Evolutionary conservation across 2,329 filamentous ascomycete species (phyloP), one percentile per base, ranked within the genome.

Genomic region (Paecilomyces niveus): DNA sequence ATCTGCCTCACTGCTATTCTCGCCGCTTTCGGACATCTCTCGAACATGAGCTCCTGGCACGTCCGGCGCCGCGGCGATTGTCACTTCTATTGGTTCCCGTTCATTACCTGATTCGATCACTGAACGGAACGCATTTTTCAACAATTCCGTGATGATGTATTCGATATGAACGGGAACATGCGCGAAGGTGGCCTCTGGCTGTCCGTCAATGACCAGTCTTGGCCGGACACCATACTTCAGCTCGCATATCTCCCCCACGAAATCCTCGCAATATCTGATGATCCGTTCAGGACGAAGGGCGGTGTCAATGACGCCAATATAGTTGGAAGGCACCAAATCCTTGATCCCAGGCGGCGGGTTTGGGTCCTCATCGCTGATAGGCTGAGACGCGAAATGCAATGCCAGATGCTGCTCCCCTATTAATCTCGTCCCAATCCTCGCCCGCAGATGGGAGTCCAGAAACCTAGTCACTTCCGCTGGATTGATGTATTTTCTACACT

Each of bases 321-420:
- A 97, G 56, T 86, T 88, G 0, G 79, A 76, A 57, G 67, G 58
- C 5, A 69, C 61, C 1, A 67, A 60, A 32, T 62, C 65, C 45
- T 69, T 68, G 6, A 61, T 54, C 8, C 59, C 55, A n/a, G 61
- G 50, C 9, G 58, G 51, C 2, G 67, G 24, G 26, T 77, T 76
- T 51, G 78, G 76, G 29, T 75, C 69, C 1, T 81, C 79, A 61
- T 88, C 83, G 58, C 84, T 83, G 68, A 93, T 87, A 13, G 90
- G 89, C 62, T 90, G 87, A 4, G 83, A 86, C 21, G 84, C 85
- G 64, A 85, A 82, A 67, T 97, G 94, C 53, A 97, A 80, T 13
- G 93, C 93, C 64, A 99, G 90, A 74, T 99, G 94, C 76, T 99
- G 94, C 77, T 99, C 94, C 3, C 92, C 94, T 57, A 99, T 91